Evolutionary conservation across 495 filamentous ascomycete genomes (phyloP), one percentile per base, ranked within the genome.

Genomic region (Penicillium psychrofluorescens): DNA sequence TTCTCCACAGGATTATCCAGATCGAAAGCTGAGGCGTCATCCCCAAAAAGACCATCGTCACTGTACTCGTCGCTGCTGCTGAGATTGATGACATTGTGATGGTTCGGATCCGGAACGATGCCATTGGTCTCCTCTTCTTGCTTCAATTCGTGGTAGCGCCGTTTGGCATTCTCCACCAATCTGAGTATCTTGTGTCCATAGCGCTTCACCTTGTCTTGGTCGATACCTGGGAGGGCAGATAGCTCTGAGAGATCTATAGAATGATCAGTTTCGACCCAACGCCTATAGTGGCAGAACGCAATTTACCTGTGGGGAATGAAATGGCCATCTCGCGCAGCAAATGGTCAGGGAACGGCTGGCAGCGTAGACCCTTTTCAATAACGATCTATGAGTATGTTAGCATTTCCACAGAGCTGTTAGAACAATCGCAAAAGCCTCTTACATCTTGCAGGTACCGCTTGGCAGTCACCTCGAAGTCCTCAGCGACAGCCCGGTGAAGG

Each of bases 261-360:
- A 6, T 22, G 22, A 22, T 22, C 22, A 22, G 22, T 22, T 22
- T 22, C 22, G 22, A 22, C 22, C 2, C 22, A 22, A 22, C 22
- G 22, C 22, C 22, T 22, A 22, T 4, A 22, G 22, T 2, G 4
- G 22, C 22, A 40, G 7, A 8, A 15, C 22, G 3, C 10, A 10
- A 33, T 29, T 68, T 72, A 63, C 77, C 67, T 53, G 76, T 83
- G 49, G 91, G 83, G 36, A 85, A 89, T 28, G 67, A 54, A 34
- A 95, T 85, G 6, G 79, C 88, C 84, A 98, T 95, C 54, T 88
- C 82, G 22, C 89, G 82, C 40, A 94, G 68, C 1, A 87, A 70
- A 27, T 72, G 74, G 53, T 95, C 88, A 1, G 83, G 82, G 59
- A 97, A 97, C 2, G 85, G 83, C 39, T 75, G 67, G 12, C 67